Evolutionary conservation across 2,329 filamentous ascomycete species (phyloP), one percentile per base, ranked within the genome.

Genomic region (Amesomyces nigricolor): DNA sequence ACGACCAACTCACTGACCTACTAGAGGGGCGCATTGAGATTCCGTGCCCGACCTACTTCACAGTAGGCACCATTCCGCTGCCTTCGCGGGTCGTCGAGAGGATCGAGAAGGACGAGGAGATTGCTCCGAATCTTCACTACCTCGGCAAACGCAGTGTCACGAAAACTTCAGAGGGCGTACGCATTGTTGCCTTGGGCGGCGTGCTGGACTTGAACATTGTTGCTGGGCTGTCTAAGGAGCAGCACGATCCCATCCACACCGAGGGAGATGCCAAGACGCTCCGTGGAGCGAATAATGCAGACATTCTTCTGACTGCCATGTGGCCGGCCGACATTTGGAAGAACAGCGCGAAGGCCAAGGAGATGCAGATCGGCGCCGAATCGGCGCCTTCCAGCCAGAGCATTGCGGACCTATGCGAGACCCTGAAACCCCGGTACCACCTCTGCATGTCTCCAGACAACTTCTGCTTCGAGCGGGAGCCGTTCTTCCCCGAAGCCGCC

Each of bases 101-200:
- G 68, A 79, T 97, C 51, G 80, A 89, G 66, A 79, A 80, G 35
- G 82, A 87, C 59, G 86, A 85, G 65, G 82, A 86, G 63, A 79
- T 99, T 16, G 96, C 91, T 68, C 80, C 86, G n/a, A 97, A 99
- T 67, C 80, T 99, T 10, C 89, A 89, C 71, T 95, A 87, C 65
- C 81, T 99, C 0, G 91, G 89, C 55, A 95, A 94, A 71, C 86
- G 90, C 65, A 89, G 88, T 58, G 85, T 87, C 13, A 87, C 90
- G 51, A 97, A 94, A 69, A 97, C 92, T 0, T 87, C 88, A 0
- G 91, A 96, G 62, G 92, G 91, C 1, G 77, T 97, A 45, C 85
- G 87, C 49, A 91, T 99, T 59, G 89, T 92, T n/a, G 78, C 88
- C 0, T 77, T 99, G 0, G 92, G 92, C 26, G 94, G 94, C 0